Evolutionary conservation across 495 filamentous ascomycete genomes (phyloP), one percentile per base, ranked within the genome.

Genomic region (Penicillium steckii): DNA sequence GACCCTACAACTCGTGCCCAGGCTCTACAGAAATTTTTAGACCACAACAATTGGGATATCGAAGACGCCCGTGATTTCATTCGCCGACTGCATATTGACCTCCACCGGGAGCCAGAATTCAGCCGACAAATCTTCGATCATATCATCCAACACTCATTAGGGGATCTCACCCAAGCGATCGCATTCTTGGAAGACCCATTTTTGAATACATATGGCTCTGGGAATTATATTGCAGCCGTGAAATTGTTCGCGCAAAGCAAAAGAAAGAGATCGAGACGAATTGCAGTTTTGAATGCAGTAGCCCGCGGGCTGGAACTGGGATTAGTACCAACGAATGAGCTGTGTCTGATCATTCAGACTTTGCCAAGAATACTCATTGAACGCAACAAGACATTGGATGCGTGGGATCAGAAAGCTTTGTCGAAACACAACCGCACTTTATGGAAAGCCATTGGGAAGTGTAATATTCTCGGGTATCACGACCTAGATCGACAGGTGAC

Each of bases 111-210:
- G 44, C 74, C 73, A 2, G 57, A 29, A n/a, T 74, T 69, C 48
- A 76, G 74, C 48, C 68, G 65, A 9, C 50, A 70, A 44, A 71
- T 74, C 17, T 75, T 80, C 50, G 44, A 65, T 37, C 64, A 66
- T 8, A 50, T 79, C 32, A 57, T 74, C 12, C 45, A 56, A 22
- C 55, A 46, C 7, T 56, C 55, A 3, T 33, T 37, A 3, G 42
- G 26, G 7, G 45, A 57, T 13, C 61, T 53, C 27, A 65, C 13
- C 8, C 60, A 69, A 50, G 58, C 72, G 0, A 50, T 71, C n/a
- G 45, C 57, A 8, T 79, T 79, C 30, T 44, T 80, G 22, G 70
- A 74, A 37, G 76, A 81, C 44, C 62, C 62, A 0, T 60, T 60
- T 23, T 43, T 80, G 26, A 78, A 78, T 46, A 65, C 61, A 23